These are phyloP conservation scores for Aspergillus steynii DNA, from an alignment of 495 filamentous ascomycete genomes.

Conservation along the genomic window DNA sequence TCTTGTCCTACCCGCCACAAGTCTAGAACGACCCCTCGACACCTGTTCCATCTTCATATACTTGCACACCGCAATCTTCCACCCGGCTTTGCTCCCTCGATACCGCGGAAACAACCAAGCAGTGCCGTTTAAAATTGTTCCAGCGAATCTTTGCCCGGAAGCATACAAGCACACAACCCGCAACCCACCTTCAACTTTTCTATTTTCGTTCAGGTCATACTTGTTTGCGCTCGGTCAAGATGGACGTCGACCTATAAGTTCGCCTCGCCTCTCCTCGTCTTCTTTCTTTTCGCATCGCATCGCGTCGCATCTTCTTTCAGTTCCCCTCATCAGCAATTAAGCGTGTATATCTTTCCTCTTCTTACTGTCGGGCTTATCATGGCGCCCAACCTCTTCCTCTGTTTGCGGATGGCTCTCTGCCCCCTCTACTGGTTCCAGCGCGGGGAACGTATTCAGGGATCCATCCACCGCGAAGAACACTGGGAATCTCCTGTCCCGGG, in stretches of 20 bases:
- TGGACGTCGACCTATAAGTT: not conserved
- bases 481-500: conserved; percentile 49
- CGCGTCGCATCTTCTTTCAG: not conserved
- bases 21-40: not conserved
- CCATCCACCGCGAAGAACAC: conserved; percentile 42
- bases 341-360: not conserved
- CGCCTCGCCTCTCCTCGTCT: not conserved
- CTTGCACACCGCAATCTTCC: not conserved
- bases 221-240: not conserved
- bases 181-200: not conserved
- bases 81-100: not conserved
- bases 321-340: not conserved
- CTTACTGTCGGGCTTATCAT: conserved; percentile 19
- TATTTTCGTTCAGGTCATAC: not conserved
- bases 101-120: not conserved
- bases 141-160: not conserved
- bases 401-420: conserved; percentile 41
- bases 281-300: not conserved
- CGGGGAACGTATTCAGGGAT: conserved; percentile 38
- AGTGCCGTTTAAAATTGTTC: not conserved
- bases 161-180: not conserved
- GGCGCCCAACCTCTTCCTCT: conserved; percentile 50
- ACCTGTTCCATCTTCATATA: not conserved
- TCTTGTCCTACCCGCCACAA: not conserved
- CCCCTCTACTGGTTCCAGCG: conserved; percentile 48